phyloP scores from a whole-genome alignment of 202 grass and related monocot species.

The Zizania palustris region DNA sequence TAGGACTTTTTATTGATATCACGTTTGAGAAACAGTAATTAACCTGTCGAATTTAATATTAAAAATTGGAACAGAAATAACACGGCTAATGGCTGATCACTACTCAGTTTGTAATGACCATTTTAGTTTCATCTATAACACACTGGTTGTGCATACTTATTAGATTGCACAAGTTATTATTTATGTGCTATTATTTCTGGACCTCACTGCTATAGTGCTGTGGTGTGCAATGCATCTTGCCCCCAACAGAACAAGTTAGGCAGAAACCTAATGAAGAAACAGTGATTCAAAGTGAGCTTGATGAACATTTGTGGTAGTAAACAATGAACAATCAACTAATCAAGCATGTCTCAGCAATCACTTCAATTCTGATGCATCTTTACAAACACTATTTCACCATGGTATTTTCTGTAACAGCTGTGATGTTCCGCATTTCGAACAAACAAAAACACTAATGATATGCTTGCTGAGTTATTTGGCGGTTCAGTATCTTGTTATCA shows the following conservation, averaged over 20 bases:
- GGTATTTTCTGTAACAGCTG: neutral
- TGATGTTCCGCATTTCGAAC: neutral
- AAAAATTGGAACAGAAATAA: neutral
- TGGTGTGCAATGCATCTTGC: neutral
- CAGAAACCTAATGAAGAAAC: neutral
- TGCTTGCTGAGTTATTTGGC: neutral
- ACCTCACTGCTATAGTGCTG: neutral
- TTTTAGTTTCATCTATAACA: neutral
- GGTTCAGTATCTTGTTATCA: neutral
- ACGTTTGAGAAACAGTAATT: neutral
- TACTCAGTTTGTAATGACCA: neutral
- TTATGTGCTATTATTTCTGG: neutral
- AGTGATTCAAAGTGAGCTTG: neutral
- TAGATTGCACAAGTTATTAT: slow-evolving; percentile 1
- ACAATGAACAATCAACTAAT: slow-evolving; percentile 6
- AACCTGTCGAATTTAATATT: neutral
- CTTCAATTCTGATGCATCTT: slow-evolving; percentile 7
- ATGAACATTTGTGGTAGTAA: neutral
- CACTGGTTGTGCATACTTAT: neutral
- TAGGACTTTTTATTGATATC: neutral
- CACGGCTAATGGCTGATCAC: neutral
- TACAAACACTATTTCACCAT: slow-evolving; percentile 4
- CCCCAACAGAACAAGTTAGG: neutral
- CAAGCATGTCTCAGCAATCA: slow-evolving; percentile 1
- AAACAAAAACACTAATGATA: neutral